Evolutionary conservation across 768 basidiomycete species (phyloP).

Genomic region (Russula dissimulans): DNA sequence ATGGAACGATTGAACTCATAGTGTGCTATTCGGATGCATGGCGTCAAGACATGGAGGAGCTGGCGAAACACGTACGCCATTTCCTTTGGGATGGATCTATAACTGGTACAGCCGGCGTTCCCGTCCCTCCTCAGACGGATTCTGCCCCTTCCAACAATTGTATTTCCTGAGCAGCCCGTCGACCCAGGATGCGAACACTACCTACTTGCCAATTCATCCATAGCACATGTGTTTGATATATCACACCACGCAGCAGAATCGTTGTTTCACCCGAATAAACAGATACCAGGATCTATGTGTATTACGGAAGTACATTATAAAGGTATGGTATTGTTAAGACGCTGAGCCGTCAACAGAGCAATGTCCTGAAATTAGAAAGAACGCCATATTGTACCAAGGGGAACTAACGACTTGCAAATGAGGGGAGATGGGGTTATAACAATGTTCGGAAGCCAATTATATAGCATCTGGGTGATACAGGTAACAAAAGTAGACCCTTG

Average conservation of each 20-base stretch:
- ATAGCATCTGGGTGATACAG: neutral
- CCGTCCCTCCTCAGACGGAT: constrained; percentile 4
- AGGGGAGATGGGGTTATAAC: neutral
- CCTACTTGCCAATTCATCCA: neutral
- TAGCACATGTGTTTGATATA: neutral
- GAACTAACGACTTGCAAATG: neutral
- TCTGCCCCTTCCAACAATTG: neutral
- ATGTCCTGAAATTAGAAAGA: neutral
- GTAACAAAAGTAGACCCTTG: neutral
- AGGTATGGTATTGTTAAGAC: neutral
- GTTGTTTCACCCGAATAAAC: neutral
- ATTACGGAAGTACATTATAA: neutral
- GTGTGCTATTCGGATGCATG: constrained; percentile 19
- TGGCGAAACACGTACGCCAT: constrained; percentile 5
- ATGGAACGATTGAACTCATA: constrained; percentile 6
- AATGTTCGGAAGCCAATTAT: neutral
- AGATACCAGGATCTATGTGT: neutral
- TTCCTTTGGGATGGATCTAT: constrained; percentile 19
- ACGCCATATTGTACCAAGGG: neutral
- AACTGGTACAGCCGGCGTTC: constrained; percentile 9
- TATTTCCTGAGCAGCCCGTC: neutral
- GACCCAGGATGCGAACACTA: neutral
- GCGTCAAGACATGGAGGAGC: constrained; percentile 17
- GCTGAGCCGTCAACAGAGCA: neutral
- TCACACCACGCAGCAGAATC: neutral